These are phyloP conservation scores for Harringtonia aguacate DNA, from an alignment of 2,329 filamentous ascomycete species.

Conservation along the genomic window DNA sequence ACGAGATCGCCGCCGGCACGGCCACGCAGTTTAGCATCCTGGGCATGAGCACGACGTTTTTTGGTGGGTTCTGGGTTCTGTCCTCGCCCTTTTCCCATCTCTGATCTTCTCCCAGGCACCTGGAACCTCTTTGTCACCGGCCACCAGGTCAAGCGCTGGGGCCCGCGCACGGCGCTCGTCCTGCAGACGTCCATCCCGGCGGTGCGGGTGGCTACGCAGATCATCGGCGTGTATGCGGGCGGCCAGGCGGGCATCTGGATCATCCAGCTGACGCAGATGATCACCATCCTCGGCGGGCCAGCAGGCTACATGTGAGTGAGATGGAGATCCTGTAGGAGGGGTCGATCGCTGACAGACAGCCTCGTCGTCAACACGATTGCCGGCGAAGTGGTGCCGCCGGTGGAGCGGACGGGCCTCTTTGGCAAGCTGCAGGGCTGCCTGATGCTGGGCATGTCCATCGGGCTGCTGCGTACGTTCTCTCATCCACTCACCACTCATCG, in stretches of 20 bases:
- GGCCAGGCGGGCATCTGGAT: slow-evolving; percentile 54
- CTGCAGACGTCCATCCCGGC: slow-evolving; percentile 55
- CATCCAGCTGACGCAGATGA: slow-evolving; percentile 55
- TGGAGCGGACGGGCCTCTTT: slow-evolving; percentile 51
- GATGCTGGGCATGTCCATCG: slow-evolving; percentile 55
- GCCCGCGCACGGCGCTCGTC: slow-evolving; percentile 50
- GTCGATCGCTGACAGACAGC: no score
- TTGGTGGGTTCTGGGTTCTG: slow-evolving; percentile 32
- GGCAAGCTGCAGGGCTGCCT: slow-evolving; percentile 55
- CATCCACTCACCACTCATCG: background rate
- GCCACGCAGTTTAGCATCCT: slow-evolving; percentile 54
- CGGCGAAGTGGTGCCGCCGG: slow-evolving; percentile 50
- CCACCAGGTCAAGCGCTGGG: slow-evolving; percentile 55
- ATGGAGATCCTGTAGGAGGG: no score
- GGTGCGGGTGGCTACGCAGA: slow-evolving; percentile 51
- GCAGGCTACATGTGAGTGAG: slow-evolving; percentile 49
- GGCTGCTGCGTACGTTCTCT: slow-evolving; percentile 39
- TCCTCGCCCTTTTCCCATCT: background rate
- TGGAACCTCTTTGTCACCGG: slow-evolving; percentile 58
- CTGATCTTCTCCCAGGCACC: slow-evolving; percentile 20
- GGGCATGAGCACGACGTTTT: slow-evolving; percentile 56
- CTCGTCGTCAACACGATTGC: slow-evolving; percentile 59
- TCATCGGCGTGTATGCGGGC: slow-evolving; percentile 52
- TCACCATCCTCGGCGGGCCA: slow-evolving; percentile 58
- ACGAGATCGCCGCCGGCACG: slow-evolving; percentile 53